Base-by-base conservation (phyloP, 306 rosid species). In the Vigna trinervia region DNA sequence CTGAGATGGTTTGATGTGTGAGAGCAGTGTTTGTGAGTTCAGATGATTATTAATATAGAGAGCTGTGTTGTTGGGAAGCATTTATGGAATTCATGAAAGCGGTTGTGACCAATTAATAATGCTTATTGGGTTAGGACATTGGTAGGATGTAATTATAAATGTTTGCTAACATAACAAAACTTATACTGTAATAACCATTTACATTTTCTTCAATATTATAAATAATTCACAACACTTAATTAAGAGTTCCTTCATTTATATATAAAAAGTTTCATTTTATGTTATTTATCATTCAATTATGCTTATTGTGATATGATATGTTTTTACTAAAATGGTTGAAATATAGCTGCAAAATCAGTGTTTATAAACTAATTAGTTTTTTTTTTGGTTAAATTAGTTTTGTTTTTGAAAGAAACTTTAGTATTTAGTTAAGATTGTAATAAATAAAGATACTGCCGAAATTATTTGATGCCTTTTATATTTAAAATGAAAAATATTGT, bases 91-190 rank as follows among this genome's bases (percentile, higher is more conserved):
- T 76, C 84, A 78, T 39, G 63, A 48, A 65, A 26, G 86, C 71
- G 39, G 94, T 85, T 87, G 96, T 56, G 80, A 71, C 69, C 75
- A 78, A 78, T 90, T 79, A 90, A 89, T 90, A 53, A 22, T 19
- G 62, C 47, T 79, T 48, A 17, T 66, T 6, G 10, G 51, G 79
- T 46, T 66, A n/a, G 76, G n/a, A 12, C 72, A 63, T 54, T 64
- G 82, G 79, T 71, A 68, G 79, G 48, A 46, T 76, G 87, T 41
- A n/a, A 56, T 47, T 66, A 76, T 69, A 69, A 79, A 47, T 78
- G 72, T 60, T 78, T 78, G 77, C 77, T 78, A 71, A 23, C 20
- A 68, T 8, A 2, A 39, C 7, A 45, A 67, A 23, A 12, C 30
- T 12, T 2, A 0, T 13, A 15, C 26, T 26, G 2, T 23, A 23